Evolutionary conservation across 108 stramenopile genomes (phyloP), one percentile per base, ranked within the genome.

Genomic region (Mediolabrus comicus): DNA sequence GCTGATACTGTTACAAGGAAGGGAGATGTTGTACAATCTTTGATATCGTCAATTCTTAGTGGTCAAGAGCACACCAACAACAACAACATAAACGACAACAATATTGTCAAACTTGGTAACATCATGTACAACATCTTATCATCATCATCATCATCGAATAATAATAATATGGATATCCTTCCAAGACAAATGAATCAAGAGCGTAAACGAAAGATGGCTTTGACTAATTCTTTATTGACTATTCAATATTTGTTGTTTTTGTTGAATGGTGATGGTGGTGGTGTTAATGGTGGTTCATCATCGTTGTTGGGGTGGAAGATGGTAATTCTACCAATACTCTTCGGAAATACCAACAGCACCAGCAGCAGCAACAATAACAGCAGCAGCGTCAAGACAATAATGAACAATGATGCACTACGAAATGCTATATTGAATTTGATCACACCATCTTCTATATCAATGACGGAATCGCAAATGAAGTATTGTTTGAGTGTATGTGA

Each of bases 171-270:
- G 30, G 31, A 75, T 26, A 31, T 56, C 19, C 46, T 55, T n/a
- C 53, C 56, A 14, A 59, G 58, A 17, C 43, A 29, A 57, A 62
- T 60, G 27, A 43, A 61, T 26, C 11, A 25, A 25, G 61, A 67
- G 24, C 38, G 38, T 12, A 67, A 67, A 67, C 57, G 30, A 26
- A 67, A 57, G 58, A 53, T 75, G 27, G 60, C 60, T 31, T 62
- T 60, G n/a, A 75, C 74, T 12, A 75, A 75, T 63, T 53, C 74
- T 2, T 56, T 75, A 28, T 17, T 75, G 28, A 53, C 74, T 13
- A 26, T 75, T 55, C 74, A 75, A 56, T 75, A 34, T 46, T 33
- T 75, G 12, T 26, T 75, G 1, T 53, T 56, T 17, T 22, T 75
- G 7, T 14, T 55, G 53, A 28, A 49, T 7, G 10, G 22, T 9